Evolutionary conservation across 306 rosid species (phyloP).

Genomic region (Argentina anserina): DNA sequence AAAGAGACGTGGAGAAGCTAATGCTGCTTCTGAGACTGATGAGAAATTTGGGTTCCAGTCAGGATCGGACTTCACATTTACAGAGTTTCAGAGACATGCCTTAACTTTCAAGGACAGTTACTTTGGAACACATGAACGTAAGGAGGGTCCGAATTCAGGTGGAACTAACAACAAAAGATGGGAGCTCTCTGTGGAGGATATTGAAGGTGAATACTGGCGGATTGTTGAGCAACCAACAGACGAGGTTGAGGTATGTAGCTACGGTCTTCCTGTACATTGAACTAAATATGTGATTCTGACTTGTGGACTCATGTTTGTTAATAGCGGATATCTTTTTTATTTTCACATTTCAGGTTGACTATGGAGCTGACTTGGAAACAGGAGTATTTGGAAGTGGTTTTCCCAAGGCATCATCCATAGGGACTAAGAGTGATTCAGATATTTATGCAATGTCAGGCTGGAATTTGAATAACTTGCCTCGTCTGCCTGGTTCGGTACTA

Average conservation of each 20-base stretch:
- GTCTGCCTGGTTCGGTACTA: constrained; percentile 83
- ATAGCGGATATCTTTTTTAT: constrained; percentile 15
- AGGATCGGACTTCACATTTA: constrained; percentile 69
- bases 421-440: constrained; percentile 34
- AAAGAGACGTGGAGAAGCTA: constrained; percentile 57
- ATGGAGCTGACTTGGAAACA: constrained; percentile 96
- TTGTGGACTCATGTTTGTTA: constrained; percentile 11
- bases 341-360: constrained; percentile 58
- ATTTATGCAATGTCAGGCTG: constrained; percentile 73
- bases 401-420: constrained; percentile 58
- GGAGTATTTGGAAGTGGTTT: constrained; percentile 88
- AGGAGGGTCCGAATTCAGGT: constrained; percentile 27
- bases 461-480: constrained; percentile 88
- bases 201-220: constrained; percentile 99
- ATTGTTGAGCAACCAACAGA: constrained; percentile 83
- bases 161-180: constrained; percentile 30
- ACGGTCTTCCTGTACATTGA: background rate
- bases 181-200: constrained; percentile 68
- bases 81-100: constrained; percentile 63
- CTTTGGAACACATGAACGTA: constrained; percentile 49
- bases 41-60: constrained; percentile 85
- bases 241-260: constrained; percentile 75
- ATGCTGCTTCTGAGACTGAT: constrained; percentile 45
- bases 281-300: background rate
- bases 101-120: constrained; percentile 61